Percentiles rank a stretch among this genome's conserved stretches.
phyloP scores from a whole-genome alignment of 257 asterid genomes.

The Orobanche coerulescens region DNA sequence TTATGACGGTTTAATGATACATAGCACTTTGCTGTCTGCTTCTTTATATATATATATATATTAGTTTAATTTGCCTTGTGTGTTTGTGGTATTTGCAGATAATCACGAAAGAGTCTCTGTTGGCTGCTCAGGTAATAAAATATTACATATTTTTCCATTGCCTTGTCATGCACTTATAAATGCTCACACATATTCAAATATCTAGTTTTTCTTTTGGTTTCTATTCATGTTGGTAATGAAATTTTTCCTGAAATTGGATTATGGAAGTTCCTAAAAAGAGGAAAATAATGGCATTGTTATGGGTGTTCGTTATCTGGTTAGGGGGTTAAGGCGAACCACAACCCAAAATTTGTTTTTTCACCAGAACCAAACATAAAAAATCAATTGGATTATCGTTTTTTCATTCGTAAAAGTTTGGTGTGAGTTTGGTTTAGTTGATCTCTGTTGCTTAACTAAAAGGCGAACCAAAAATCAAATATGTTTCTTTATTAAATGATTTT shows the following conservation, averaged over 20 bases:
- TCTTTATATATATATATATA: not conserved
- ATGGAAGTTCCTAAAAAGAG: not conserved
- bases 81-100: slow-evolving; percentile 44
- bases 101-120: slow-evolving; percentile 76
- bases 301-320: too few relatives aligned
- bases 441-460: too few relatives aligned
- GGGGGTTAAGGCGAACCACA: too few relatives aligned
- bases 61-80: not conserved
- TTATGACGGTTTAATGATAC: slow-evolving; percentile 3
- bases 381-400: too few relatives aligned
- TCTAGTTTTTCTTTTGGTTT: not conserved
- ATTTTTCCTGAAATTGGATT: slow-evolving; percentile 9
- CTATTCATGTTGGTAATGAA: too few relatives aligned
- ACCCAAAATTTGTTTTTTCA: too few relatives aligned
- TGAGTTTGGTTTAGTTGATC: too few relatives aligned
- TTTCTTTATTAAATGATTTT: not conserved
- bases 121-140: slow-evolving; percentile 80
- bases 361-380: too few relatives aligned
- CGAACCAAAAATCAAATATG: too few relatives aligned
- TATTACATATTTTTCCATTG: not conserved
- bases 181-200: not conserved
- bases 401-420: too few relatives aligned
- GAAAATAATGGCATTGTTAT: too few relatives aligned
- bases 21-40: slow-evolving; percentile 1
- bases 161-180: not conserved